phyloP scores from a whole-genome alignment of 805 yeast genomes.

The Candida glaebosa region DNA sequence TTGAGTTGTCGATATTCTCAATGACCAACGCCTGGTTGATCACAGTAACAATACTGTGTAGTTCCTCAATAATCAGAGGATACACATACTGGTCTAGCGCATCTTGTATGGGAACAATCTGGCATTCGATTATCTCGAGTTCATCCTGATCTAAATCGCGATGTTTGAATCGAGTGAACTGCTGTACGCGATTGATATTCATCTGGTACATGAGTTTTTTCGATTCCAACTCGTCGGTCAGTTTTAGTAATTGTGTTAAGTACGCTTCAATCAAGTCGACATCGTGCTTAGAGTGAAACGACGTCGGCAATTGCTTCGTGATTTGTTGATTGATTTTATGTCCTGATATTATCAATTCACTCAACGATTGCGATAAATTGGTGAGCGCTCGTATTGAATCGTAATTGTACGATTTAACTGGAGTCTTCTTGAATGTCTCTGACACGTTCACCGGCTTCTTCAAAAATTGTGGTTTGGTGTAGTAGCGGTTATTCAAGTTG shows the following conservation, averaged over 20 bases:
- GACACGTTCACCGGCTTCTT: background rate
- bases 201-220: slow-evolving; percentile 8
- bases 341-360: slow-evolving; percentile 28
- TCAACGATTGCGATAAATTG: slow-evolving; percentile 21
- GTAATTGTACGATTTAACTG: slow-evolving; percentile 21
- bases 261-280: slow-evolving; percentile 18
- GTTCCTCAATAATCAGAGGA: slow-evolving; percentile 18
- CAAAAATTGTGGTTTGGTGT: slow-evolving; percentile 13
- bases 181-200: slow-evolving; percentile 9
- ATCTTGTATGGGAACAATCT: slow-evolving; percentile 26
- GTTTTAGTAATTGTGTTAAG: slow-evolving; percentile 14
- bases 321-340: slow-evolving; percentile 18
- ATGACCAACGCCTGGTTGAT: slow-evolving; percentile 26
- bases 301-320: slow-evolving; percentile 10
- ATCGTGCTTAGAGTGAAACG: slow-evolving; percentile 23
- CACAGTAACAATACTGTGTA: slow-evolving; percentile 12
- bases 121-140: slow-evolving; percentile 23
- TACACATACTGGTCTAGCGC: slow-evolving; percentile 17
- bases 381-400: slow-evolving; percentile 27
- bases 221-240: slow-evolving; percentile 15
- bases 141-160: slow-evolving; percentile 13
- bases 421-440: background rate
- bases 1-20: slow-evolving; percentile 17
- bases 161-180: slow-evolving; percentile 10
- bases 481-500: slow-evolving; percentile 17